A percentile compares a stretch with the other conserved stretches of the same genome.
phyloP scores from a whole-genome alignment of 78 protist species.

The Dictyostelium discoideum region dicty_2.7 NC_007091.3:3379501-3380000 shows the following conservation, averaged over 20 bases:
- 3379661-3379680: not conserved
- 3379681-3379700: not conserved
- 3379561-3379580: too few relatives aligned
- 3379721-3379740: not conserved
- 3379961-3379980: not conserved
- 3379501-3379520: too few relatives aligned
- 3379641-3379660: not conserved
- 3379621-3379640: conserved; percentile 1
- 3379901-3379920: not conserved
- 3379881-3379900: not conserved
- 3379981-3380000: not conserved
- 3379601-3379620: not conserved
- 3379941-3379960: not conserved
- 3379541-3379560: not conserved
- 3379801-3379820: too few relatives aligned
- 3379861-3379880: conserved; percentile 8
- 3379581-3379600: not conserved
- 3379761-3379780: not conserved
- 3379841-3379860: too few relatives aligned
- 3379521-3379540: too few relatives aligned
- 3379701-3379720: not conserved
- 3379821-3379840: too few relatives aligned
- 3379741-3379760: not conserved
- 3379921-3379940: not conserved
- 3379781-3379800: too few relatives aligned